These are phyloP conservation scores for Sanguinoderma infundibulare DNA, from an alignment of 1,284 basidiomycete genomes.

Conservation along the genomic window DNA sequence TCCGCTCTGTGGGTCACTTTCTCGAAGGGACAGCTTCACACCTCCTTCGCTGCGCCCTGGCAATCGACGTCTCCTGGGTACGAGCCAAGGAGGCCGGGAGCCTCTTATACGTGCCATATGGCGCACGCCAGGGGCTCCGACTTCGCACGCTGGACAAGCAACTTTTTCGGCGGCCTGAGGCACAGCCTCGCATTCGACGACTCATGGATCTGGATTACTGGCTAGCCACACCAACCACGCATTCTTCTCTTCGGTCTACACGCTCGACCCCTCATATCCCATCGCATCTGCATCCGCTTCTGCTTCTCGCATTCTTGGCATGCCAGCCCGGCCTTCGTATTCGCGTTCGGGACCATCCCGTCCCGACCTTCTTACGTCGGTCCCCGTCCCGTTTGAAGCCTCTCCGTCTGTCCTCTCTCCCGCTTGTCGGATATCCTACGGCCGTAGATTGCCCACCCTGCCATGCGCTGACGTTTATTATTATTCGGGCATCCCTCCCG, in stretches of 20 bases:
- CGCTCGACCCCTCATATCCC: not conserved
- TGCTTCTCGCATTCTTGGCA: not conserved
- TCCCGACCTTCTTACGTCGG: not conserved
- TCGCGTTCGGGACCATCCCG: not conserved
- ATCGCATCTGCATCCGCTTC: not conserved
- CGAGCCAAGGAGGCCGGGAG: not conserved
- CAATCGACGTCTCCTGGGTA: not conserved
- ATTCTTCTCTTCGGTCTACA: not conserved
- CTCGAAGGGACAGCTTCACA: not conserved
- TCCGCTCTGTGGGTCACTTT: not conserved
- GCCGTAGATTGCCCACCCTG: not conserved
- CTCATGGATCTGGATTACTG: not conserved
- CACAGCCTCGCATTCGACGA: not conserved
- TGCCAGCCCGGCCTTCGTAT: not conserved
- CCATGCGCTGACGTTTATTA: slow-evolving; percentile 11
- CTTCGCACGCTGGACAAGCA: not conserved
- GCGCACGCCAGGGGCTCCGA: not conserved
- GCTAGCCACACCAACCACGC: not conserved
- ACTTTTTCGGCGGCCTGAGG: slow-evolving; percentile 2
- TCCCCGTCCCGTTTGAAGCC: not conserved
- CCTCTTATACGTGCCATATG: not conserved
- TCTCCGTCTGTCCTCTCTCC: not conserved
- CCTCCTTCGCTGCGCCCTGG: not conserved
- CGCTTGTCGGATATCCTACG: not conserved
- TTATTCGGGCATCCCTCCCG: slow-evolving; percentile 19